A percentile compares a stretch with the other conserved stretches of the same genome.
phyloP scores from a whole-genome alignment of 305 asterid genomes.

The Fraxinus velutina region DNA sequence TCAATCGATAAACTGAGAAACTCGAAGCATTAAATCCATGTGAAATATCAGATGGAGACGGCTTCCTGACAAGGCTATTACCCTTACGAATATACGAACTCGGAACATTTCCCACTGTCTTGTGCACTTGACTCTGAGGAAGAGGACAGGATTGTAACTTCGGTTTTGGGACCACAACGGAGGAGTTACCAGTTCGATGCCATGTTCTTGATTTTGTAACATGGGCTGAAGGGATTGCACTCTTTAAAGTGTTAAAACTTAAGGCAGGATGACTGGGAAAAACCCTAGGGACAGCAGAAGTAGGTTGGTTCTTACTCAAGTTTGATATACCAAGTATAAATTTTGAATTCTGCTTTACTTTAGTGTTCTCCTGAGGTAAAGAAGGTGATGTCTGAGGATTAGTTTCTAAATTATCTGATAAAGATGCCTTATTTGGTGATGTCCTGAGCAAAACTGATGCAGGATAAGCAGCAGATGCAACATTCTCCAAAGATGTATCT shows the following conservation, averaged over 20 bases:
- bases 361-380: conserved; percentile 30
- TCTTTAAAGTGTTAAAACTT: conserved; percentile 34
- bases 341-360: conserved; percentile 33
- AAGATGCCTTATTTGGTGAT: conserved; percentile 25
- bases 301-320: conserved; percentile 38
- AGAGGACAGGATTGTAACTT: conserved; percentile 32
- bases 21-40: conserved; percentile 39
- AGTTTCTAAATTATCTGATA: conserved; percentile 22
- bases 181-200: conserved; percentile 53
- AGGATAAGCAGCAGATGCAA: conserved; percentile 31
- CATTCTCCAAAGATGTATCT: conserved; percentile 28
- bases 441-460: conserved; percentile 20
- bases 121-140: conserved; percentile 37
- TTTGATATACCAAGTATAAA: conserved; percentile 35
- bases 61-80: conserved; percentile 75
- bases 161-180: conserved; percentile 38
- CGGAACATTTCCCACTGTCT: conserved; percentile 29
- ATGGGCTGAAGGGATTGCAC: conserved; percentile 34
- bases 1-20: conserved; percentile 35
- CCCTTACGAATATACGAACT: conserved; percentile 77
- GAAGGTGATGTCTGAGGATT: conserved; percentile 25
- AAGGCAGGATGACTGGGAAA: conserved; percentile 37
- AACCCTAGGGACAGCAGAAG: conserved; percentile 38
- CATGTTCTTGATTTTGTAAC: conserved; percentile 73
- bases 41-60: conserved; percentile 40